Base-by-base conservation (phyloP, 805 yeast genomes). In the Candida schatavii region DNA sequence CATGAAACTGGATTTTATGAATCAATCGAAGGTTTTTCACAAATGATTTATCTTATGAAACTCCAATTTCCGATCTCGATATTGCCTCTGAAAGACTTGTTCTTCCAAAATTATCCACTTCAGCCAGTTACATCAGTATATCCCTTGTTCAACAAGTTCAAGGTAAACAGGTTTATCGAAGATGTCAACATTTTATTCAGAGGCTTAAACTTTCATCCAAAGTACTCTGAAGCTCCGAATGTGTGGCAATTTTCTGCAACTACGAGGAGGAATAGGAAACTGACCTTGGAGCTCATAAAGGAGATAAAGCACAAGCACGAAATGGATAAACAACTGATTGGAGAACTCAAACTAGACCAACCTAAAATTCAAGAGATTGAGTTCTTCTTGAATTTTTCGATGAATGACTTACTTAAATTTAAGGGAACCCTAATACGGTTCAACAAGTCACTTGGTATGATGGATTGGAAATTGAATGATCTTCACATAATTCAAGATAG, bases 161-260 rank as follows among this genome's bases (percentile, higher is more conserved):
- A 71, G 36, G 49, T 76, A 27, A 80, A 80, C 48, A 65, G 74
- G 26, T 58, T 77, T 27, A 55, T 80, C 17, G 68, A 72, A 28
- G 61, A 66, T 27, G 47, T 83, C 27, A 83, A 83, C 48, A 47
- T 72, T 5, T 62, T 81, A 27, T 53, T 85, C 11, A 59, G 69
- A 15, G 56, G 68, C n/a, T 46, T 81, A 3, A 44, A 62, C 5
- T 56, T 62, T 33, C 79, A 66, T 47, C 41, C 58, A 46, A 45
- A 49, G 47, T 26, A 40, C 40, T 4, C 18, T 18, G 28, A 17
- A n/a, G 10, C 22, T 17, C 25, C 19, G 11, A 26, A 26, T 15
- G 14, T 43, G 34, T 42, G 34, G 44, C 15, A 40, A 28, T 33
- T 36, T 49, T 46, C 18, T 20, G 43, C 11, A 25, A 32, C 7